These are phyloP conservation scores for Cephalotrichum gorgonifer DNA, from an alignment of 2,329 filamentous ascomycete species.

Conservation along the genomic window DNA sequence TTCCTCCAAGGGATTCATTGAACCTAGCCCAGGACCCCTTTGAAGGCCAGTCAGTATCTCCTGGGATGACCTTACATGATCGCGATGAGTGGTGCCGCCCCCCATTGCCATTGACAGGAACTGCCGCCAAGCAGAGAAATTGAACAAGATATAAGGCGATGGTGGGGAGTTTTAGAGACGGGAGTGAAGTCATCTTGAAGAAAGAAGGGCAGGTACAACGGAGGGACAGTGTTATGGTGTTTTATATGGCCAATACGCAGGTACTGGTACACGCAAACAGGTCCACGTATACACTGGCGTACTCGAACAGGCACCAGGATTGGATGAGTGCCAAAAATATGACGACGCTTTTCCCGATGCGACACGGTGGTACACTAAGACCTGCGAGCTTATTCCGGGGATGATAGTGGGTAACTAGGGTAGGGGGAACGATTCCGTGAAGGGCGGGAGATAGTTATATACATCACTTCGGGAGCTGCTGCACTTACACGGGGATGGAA, in stretches of 20 bases:
- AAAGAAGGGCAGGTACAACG: not conserved
- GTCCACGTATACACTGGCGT: not conserved
- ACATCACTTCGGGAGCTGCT: not conserved
- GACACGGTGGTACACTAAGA: too few species aligned
- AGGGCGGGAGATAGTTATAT: not conserved
- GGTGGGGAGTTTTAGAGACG: not conserved
- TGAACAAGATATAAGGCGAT: not conserved
- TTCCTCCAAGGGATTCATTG: slow-evolving; percentile 27
- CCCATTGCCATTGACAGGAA: slow-evolving; percentile 1
- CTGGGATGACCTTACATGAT: slow-evolving; percentile 31
- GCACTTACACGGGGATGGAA: not conserved
- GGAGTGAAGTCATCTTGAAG: not conserved
- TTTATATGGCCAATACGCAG: not conserved
- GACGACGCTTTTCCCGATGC: too few species aligned
- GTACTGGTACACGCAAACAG: not conserved
- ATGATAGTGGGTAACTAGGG: not conserved
- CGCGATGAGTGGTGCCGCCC: not conserved
- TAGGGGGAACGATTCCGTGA: not conserved
- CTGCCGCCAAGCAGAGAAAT: not conserved
- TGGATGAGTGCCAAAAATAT: too few species aligned
- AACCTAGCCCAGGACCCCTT: slow-evolving; percentile 28
- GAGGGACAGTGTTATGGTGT: not conserved
- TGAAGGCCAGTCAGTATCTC: slow-evolving; percentile 31
- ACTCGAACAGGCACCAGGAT: not conserved
- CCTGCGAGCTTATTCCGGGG: not conserved